Base-by-base conservation (phyloP, 2,329 filamentous ascomycete species). In the Venturia carpophila region DNA sequence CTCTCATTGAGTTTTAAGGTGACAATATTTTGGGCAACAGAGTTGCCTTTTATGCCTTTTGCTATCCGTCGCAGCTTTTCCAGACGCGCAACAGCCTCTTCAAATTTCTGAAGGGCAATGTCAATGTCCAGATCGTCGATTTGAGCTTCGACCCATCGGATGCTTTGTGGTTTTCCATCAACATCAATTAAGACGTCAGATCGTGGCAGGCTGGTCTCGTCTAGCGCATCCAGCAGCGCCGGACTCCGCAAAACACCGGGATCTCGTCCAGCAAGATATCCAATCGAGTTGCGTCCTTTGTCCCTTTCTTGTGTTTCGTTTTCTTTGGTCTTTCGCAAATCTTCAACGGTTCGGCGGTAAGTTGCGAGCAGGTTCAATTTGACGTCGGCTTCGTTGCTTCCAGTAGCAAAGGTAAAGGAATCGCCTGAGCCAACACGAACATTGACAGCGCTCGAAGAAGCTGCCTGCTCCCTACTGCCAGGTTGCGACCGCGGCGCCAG, bases 51-150 rank as follows among this genome's bases (percentile, higher is more conserved):
- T 43, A 97, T 83, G 1, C 88, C 86, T 67, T 88, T 86, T 0
- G 90, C 89, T 30, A 97, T 81, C 56, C 84, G 84, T 70, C 92
- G 89, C 47, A 99, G 82, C 71, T 90, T 91, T 75, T 97, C 94
- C 1, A 97, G 89, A 39, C 88, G 85, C 5, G 83, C 82, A 0
- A 97, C 94, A 0, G 94, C 90, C 24, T 87, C 84, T 71, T 97
- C 92, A 69, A 96, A 94, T 52, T 85, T 84, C 73, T 97, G 93
- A 62, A 97, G 82, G 0, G 94, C 93, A 71, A 99, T 92, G 71
- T 96, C 89, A 70, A 97, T 97, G 72, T 99, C 94, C 6, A 99
- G 84, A 72, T 96, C 91, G 73, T 99, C 94, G 75, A 99, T 90
- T 76, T 97, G 91, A 63, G 87, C 86, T 74, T 99, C 94, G 0